Evolutionary conservation across 306 rosid species (phyloP), one percentile per base, ranked within the genome.

Genomic region (Vigna angularis): DNA sequence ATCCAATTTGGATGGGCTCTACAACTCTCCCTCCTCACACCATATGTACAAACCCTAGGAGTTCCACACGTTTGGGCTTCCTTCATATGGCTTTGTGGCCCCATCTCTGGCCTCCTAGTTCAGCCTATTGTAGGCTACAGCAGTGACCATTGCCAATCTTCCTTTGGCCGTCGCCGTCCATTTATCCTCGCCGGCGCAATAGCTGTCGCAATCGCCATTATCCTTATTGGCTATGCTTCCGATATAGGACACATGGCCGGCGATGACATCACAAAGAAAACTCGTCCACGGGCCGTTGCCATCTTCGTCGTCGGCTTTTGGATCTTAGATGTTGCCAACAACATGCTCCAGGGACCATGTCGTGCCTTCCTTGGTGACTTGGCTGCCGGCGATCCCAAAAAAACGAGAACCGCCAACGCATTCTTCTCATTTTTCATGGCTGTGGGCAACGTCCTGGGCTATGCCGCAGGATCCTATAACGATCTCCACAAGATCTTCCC

Each of bases 1-100:
- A 12, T 93, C 1, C 97, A 93, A 61, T 93, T 93, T 53, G 97
- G 95, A 0, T 91, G 98, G 98, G 98, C 98, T 2, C 81, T 93
- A 0, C 95, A 93, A 26, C 93, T 93, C 0, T 91, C 95, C 0
- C 47, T 93, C 1, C 24, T 93, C 0, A 93, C 98, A 4, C 97
- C 98, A 0, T 93, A 93, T 13, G 85, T 93, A 0, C 97, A 93
- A 24, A 87, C 85, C 4, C 84, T 91, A 2, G 98, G 97, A 0
- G 85, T 91, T 16, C 89, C 98, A 0, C 98, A 91, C 20, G 82
- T 64, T 0, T 93, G 95, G 93, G 85, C 98, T 0, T 58, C 98
- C 17, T 83, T 91, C 80, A 82, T 93, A 38, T 89, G 98, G 98
- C 85, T 93, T 2, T 93, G 95, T 0, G 93, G 98, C 0, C 95